A percentile compares a stretch with the other conserved stretches of the same genome.
phyloP scores from a whole-genome alignment of 2,329 filamentous ascomycete genomes.

The Microsporum audouinii region DNA sequence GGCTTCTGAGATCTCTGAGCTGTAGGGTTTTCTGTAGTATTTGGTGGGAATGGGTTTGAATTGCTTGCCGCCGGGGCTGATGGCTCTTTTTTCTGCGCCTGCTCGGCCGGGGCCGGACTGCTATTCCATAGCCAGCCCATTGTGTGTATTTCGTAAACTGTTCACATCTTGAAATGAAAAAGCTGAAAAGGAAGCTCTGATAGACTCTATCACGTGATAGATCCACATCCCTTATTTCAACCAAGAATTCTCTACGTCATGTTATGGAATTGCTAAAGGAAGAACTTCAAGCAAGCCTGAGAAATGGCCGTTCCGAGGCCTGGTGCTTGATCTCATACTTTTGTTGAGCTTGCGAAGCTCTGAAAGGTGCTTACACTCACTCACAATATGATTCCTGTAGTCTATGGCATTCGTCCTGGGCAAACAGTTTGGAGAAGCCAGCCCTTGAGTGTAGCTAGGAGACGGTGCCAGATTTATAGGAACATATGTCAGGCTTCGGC shows the following conservation, averaged over 20 bases:
- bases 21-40: neutral
- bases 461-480: neutral
- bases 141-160: conserved; percentile 5
- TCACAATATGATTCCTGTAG: neutral
- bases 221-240: neutral
- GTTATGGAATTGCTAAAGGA: neutral
- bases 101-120: neutral
- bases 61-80: neutral
- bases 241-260: neutral
- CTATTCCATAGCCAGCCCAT: conserved; percentile 40
- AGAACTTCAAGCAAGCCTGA: neutral
- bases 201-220: neutral
- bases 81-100: neutral
- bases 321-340: neutral
- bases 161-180: neutral
- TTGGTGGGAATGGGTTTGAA: neutral
- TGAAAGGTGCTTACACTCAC: neutral
- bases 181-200: neutral
- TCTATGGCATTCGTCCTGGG: neutral
- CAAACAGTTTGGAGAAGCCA: neutral
- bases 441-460: neutral
- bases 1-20: neutral
- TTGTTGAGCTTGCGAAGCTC: neutral
- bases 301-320: neutral
- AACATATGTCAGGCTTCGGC: neutral